Conservation (phyloP, 2,329 filamentous ascomycete species). For the Calonectria pteridis region DNA sequence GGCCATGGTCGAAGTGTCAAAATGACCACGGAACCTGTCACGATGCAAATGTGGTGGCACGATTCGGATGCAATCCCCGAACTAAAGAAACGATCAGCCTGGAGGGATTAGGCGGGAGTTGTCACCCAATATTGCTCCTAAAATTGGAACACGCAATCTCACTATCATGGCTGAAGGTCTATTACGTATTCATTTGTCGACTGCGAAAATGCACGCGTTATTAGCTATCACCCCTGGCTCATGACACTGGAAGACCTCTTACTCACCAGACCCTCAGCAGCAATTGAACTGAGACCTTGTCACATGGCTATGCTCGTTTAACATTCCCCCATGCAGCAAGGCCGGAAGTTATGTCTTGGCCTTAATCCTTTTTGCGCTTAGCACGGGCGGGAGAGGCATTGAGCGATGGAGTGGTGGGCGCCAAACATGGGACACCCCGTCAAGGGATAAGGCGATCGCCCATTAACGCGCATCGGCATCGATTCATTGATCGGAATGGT, state of each 20-base stretch:
- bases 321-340: conserved; percentile 43
- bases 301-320: conserved; percentile 44
- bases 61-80: not conserved
- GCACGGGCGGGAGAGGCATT: conserved; percentile 38
- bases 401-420: conserved; percentile 13
- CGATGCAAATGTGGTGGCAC: conserved; percentile 4
- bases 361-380: conserved; percentile 39
- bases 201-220: not conserved
- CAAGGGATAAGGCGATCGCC: conserved; percentile 7
- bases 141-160: conserved; percentile 32
- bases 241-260: not conserved
- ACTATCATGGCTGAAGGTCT: not conserved
- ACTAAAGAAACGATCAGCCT: not conserved
- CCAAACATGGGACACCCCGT: not conserved
- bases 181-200: conserved; percentile 19
- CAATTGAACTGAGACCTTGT: conserved; percentile 32
- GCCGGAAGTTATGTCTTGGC: conserved; percentile 30
- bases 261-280: not conserved
- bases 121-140: conserved; percentile 17
- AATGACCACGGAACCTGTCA: not conserved
- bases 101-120: not conserved
- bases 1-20: conserved; percentile 18
- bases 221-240: conserved; percentile 9
- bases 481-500: conserved; percentile 21
- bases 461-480: conserved; percentile 4